These are phyloP conservation scores for Quercus tomentella DNA, from an alignment of 331 rosid genomes.

Conservation along the genomic window DNA sequence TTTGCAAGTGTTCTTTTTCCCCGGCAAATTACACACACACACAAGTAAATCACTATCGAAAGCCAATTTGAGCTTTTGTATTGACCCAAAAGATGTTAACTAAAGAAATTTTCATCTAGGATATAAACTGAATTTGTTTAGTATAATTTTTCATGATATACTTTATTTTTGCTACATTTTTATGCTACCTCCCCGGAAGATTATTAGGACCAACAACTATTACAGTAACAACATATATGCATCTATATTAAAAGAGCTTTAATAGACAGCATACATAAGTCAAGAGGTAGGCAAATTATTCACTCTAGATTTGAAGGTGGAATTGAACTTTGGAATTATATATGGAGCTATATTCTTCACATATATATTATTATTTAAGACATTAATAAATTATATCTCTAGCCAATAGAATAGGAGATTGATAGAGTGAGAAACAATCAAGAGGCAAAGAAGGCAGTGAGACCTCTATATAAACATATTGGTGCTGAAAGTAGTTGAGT, in stretches of 20 bases:
- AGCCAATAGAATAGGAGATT: background rate
- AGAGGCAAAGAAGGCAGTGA: conserved; percentile 28
- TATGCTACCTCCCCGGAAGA: no score
- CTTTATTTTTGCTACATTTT: no score
- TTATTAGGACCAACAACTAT: no score
- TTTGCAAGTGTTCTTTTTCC: no score
- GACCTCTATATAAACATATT: conserved; percentile 13
- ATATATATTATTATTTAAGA: background rate
- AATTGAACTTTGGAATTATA: conserved; percentile 3
- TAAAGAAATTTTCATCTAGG: no score
- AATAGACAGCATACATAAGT: conserved; percentile 25
- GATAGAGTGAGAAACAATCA: background rate
- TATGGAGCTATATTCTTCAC: background rate
- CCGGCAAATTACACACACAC: no score
- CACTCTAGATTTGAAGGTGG: conserved; percentile 20
- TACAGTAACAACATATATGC: background rate
- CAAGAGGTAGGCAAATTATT: conserved; percentile 49
- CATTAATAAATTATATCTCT: background rate
- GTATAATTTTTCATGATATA: no score
- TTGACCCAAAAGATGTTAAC: no score
- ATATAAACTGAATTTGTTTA: no score
- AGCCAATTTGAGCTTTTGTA: no score
- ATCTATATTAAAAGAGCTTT: conserved; percentile 7
- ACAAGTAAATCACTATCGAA: no score
- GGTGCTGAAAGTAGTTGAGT: conserved; percentile 14